Conservation (phyloP, 352 stramenopile genomes). For the Stephanocyclus meneghinianus region DNA sequence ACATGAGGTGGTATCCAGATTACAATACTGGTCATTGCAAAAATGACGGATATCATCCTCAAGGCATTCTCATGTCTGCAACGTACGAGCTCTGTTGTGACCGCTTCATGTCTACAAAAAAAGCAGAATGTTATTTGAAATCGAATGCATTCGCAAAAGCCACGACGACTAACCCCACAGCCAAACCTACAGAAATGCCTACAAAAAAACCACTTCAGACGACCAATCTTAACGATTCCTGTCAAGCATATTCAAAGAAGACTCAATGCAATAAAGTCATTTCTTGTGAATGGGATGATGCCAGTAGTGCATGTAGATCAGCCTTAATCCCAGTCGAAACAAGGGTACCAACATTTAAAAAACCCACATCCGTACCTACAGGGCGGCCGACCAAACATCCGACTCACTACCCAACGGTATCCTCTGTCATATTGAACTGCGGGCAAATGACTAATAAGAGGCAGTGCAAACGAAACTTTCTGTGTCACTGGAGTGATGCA, state of each 20-base stretch:
- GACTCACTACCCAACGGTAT: neutral
- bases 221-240: neutral
- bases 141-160: neutral
- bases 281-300: slow-evolving; percentile 1
- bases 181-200: neutral
- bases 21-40: slow-evolving; percentile 11
- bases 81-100: slow-evolving; percentile 25
- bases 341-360: neutral
- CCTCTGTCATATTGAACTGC: neutral
- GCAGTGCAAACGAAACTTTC: neutral
- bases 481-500: slow-evolving; percentile 1
- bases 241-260: neutral
- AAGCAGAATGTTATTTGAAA: neutral
- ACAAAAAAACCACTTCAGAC: slow-evolving; percentile 4
- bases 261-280: neutral
- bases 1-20: slow-evolving; percentile 31
- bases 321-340: neutral
- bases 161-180: neutral
- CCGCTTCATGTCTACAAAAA: slow-evolving; percentile 8
- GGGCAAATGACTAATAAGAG: neutral
- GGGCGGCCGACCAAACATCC: neutral
- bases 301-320: neutral
- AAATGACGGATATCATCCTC: slow-evolving; percentile 16
- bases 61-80: slow-evolving; percentile 5
- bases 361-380: neutral